Base-by-base conservation (phyloP, 208 protist species). In the Borovskyia barvae region DNA sequence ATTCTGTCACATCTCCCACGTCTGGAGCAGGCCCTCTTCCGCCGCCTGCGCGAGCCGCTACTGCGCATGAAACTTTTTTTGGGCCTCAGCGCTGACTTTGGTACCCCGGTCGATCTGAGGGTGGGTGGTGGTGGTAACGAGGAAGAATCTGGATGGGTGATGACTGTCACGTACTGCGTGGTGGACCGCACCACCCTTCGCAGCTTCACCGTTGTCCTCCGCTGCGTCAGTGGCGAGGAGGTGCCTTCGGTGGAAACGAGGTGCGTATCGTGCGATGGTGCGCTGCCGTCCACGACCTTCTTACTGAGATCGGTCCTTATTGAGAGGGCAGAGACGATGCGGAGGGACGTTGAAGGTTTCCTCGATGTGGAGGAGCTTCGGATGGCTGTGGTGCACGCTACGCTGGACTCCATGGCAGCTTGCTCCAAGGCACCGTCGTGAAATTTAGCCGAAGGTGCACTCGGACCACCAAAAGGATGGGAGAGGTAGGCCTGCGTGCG, bases 201-300 rank as follows among this genome's bases (percentile, higher is more conserved):
- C 51, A 51, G 49, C 66, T 85, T 85, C 63, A 76, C 50, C 22
- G 69, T 85, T 15, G 50, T 37, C 0, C 43, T 87, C 52, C 83
- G 75, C 46, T 82, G 80, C 68, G 49, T 68, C 52, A 67, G 51
- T 28, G 66, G 65, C 8, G 19, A 35, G n/a, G 74, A 71, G 19
- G 45, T 85, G 6, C 76, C 76, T 1, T 75, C 66, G 15, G 59
- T 84, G 7, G 72, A 63, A 11, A 63, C 79, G 9, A 73, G 67
- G 43, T 65, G 70, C n/a, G 75, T 45, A 46, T 72, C 80, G 51
- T 78, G 73, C 62, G 8, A 62, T 17, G n/a, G 46, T 20, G 11
- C 22, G 2, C 47, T 36, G 26, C 51, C 64, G 40, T 59, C 24
- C 4, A 46, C 55, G 0, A 22, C 53, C 26, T 26, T 80, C 40